phyloP scores from a whole-genome alignment of 2,329 filamentous ascomycete species.

The Davidsoniella virescens region DNA sequence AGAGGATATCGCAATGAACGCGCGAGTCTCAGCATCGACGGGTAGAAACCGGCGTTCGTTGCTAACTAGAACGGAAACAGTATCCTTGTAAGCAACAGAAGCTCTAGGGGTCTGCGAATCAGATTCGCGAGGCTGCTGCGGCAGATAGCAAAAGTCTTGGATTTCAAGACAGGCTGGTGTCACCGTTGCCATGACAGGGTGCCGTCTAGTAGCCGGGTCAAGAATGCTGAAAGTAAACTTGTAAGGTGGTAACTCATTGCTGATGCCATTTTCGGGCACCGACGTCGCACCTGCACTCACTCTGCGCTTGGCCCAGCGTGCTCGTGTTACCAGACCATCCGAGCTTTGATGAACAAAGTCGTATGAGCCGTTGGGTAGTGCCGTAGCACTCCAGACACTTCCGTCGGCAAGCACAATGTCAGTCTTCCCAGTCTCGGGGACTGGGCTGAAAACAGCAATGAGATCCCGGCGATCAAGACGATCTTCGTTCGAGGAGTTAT shows the following conservation, averaged over 20 bases:
- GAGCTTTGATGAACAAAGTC: slow-evolving; percentile 40
- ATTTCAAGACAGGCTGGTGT: slow-evolving; percentile 49
- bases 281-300: slow-evolving; percentile 17
- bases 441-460: slow-evolving; percentile 51
- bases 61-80: background rate
- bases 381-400: slow-evolving; percentile 38
- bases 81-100: slow-evolving; percentile 1
- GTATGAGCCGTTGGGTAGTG: slow-evolving; percentile 40
- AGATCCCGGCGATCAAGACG: slow-evolving; percentile 31
- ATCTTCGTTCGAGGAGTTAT: slow-evolving; percentile 33
- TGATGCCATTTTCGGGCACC: slow-evolving; percentile 16
- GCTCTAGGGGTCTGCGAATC: background rate
- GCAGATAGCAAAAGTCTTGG: slow-evolving; percentile 29
- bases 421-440: slow-evolving; percentile 30
- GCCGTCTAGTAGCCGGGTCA: slow-evolving; percentile 48
- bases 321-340: slow-evolving; percentile 5
- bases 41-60: slow-evolving; percentile 13
- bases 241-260: slow-evolving; percentile 16
- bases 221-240: slow-evolving; percentile 68
- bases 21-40: slow-evolving; percentile 15
- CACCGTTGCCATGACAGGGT: slow-evolving; percentile 59
- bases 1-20: slow-evolving; percentile 16
- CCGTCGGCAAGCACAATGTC: slow-evolving; percentile 54
- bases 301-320: slow-evolving; percentile 9
- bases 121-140: slow-evolving; percentile 2